phyloP scores from a whole-genome alignment of 495 filamentous ascomycete genomes.

The Penicillium dipodomyicola region DNA sequence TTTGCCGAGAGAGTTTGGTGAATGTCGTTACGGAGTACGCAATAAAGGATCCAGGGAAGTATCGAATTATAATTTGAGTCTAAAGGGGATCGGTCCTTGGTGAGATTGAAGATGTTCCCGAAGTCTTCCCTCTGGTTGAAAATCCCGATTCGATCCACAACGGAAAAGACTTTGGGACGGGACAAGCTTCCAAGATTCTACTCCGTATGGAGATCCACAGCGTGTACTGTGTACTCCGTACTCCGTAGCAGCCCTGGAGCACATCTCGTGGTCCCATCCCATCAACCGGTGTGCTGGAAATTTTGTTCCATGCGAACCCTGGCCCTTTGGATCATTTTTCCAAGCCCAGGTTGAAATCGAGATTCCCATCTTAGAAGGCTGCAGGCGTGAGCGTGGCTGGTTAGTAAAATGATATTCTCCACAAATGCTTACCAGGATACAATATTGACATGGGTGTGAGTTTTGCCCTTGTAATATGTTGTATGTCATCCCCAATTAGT shows the following conservation, averaged over 20 bases:
- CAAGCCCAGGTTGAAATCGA: background rate
- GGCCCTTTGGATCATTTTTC: slow-evolving; percentile 4
- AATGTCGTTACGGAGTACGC: background rate
- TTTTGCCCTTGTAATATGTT: background rate
- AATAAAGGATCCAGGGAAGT: background rate
- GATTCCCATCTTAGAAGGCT: background rate
- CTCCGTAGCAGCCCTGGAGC: background rate
- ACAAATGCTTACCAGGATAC: background rate
- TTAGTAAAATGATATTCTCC: background rate
- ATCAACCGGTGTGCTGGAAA: slow-evolving; percentile 15
- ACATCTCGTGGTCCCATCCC: slow-evolving; percentile 11
- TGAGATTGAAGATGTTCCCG: background rate
- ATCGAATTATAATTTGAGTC: background rate
- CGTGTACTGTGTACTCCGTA: no score
- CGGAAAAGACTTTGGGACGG: background rate
- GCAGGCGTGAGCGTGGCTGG: background rate
- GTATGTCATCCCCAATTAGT: background rate
- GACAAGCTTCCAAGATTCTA: slow-evolving; percentile 1
- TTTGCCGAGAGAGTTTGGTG: background rate
- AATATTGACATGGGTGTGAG: background rate
- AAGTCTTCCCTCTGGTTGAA: background rate
- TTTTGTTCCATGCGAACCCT: background rate
- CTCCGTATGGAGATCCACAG: background rate
- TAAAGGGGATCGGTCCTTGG: background rate
- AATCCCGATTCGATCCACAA: background rate